Evolutionary conservation across 176 grass and related monocot species (phyloP), one percentile per base, ranked within the genome.

Genomic region (Thalia dealbata): DNA sequence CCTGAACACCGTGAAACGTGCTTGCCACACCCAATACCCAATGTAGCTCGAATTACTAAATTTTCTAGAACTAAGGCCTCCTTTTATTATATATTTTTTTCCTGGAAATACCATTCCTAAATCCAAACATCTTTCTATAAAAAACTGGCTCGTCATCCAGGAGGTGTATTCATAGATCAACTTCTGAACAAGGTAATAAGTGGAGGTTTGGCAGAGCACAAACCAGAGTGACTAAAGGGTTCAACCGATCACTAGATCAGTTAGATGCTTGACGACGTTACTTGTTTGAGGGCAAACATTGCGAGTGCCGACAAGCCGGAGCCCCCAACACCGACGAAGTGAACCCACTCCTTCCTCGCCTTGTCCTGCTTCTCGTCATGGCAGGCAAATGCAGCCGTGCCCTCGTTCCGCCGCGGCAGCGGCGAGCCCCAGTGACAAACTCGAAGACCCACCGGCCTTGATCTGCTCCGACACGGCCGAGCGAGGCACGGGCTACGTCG

Each of bases 271-370:
- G 45, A 48, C 11, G 11, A 0, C 11, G 11, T 74, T 29, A 74
- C 72, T 44, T 74, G 72, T 74, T 61, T 41, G 29, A 74, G 72
- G 60, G 72, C 72, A 44, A 74, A 52, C 72, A 74, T 60, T 14
- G 52, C 72, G 28, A 74, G 72, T 42, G 72, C 72, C 72, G 72
- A 74, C 10, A 74, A 22, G 7, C 72, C 72, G 10, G 72, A 21
- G 19, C 72, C 72, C 32, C 72, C 72, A 10, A 74, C 59, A 15
- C 72, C 72, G 14, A 74, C 72, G 54, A 74, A 74, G 22, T 74
- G 72, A 25, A 74, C 42, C 72, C 72, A 74, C 18, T 42, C 30
- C 14, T 41, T 30, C 24, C 55, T 12, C 28, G 6, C 11, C 45
- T 61, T 11, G 1, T 43, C 35, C 72, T 42, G 30, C 72, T 5